Base-by-base conservation (phyloP, 1,284 basidiomycete species). In the Papiliotrema fonsecae region DNA sequence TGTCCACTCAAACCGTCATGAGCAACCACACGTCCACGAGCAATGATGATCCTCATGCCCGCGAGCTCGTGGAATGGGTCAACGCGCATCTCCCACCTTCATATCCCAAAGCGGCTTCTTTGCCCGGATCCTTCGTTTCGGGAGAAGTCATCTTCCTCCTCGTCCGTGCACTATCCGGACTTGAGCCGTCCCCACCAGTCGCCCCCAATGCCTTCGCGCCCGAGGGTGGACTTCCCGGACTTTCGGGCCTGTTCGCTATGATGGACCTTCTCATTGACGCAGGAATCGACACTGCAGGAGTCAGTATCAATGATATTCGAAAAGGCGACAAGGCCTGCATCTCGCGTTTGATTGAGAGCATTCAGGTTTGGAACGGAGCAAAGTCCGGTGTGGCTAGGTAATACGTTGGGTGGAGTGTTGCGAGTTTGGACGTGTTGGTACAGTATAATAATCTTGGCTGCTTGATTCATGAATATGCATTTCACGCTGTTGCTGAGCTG, bases 251-350 rank as follows among this genome's bases (percentile, higher is more conserved):
- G 35, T 91, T 94, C 76, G 80, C 82, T 51, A 77, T 92, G 52
- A 90, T 91, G 73, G 89, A 93, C 72, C 89, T 88, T 69, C 73
- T 93, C 45, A 80, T 92, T 36, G 88, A 91, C 61, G 87, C 88
- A 55, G 88, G 88, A 47, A 82, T 93, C 50, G 86, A 86, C 73
- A 87, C 91, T 77, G 89, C 86, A 10, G 82, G 74, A 54, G 85
- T 93, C 28, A 91, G 87, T 62, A 90, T 94, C 73, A 92, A 92
- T 65, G 91, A 94, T 70, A 78, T 96, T 38, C 78, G 87, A 46
- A 80, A 81, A 53, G 88, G 86, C 34, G 87, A 86, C 67, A 76
- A 81, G 36, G 83, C 85, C 37, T 89, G 87, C 75, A 81, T 92
- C 56, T 62, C 84, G 7, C 83, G 88, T 65, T 75, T 94, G 24